Evolutionary conservation across 352 stramenopile genomes (phyloP), one percentile per base, ranked within the genome.

Genomic region (Pythium sukuiense): DNA sequence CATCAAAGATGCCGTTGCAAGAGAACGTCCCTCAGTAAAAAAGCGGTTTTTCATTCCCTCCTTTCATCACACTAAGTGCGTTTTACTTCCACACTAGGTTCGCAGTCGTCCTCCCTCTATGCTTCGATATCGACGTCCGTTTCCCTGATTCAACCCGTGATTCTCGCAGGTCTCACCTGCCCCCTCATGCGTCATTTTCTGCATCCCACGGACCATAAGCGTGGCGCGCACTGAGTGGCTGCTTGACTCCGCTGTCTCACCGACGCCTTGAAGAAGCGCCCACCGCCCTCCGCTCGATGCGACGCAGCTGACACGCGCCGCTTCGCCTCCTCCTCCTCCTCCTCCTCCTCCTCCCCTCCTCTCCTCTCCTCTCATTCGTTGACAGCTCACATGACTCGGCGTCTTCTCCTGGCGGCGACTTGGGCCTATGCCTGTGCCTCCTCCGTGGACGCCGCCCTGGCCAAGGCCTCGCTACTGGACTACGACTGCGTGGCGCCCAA

Each of bases 1-100:
- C 60, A 61, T 67, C 60, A 67, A 67, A 43, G 60, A 67, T 67
- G 60, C 39, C 53, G 14, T 20, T 24, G 18, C 39, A 48, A 48
- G 3, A 48, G 7, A 48, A 20, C 20, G 39, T 1, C 9, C 13
- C 39, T 9, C 14, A 43, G 7, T 43, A 43, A 57, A 64, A 57
- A 64, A 57, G 30, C 45, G 58, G 3, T 65, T 65, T 59, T 63
- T 33, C 39, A n/a, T 24, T 24, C 13, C 20, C 20, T 24, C 20
- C 20, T 24, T 24, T 24, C 20, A 24, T 24, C 20, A 24, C 20
- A 7, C 39, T 48, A 48, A 48, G 39, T 48, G 13, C 39, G 39
- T 24, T 24, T 24, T 48, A 3, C 8, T 43, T 5, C 16, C 35
- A 7, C 18, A 6, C 3, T 53, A 32, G 12, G 46, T 53, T 16